Percentiles rank a stretch among this genome's conserved stretches.
These are phyloP conservation scores for Blastocystis sp. DNA, from an alignment of 352 stramenopile genomes.

Conservation along the genomic window DNA sequence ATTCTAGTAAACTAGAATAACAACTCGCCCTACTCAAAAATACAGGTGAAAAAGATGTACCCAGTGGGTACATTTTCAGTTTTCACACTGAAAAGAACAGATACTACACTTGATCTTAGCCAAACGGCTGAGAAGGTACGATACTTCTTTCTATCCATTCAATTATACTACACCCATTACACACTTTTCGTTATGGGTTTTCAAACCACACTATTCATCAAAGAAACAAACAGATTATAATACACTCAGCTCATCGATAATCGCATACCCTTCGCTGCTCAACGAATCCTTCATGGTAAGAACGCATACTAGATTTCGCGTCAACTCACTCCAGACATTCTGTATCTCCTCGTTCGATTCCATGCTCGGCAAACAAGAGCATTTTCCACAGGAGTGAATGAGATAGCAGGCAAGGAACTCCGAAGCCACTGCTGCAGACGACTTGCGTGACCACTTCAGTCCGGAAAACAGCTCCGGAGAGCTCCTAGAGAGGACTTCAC, in stretches of 20 bases:
- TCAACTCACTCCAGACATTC: background rate
- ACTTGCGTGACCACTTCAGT: background rate
- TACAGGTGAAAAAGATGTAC: constrained; percentile 71
- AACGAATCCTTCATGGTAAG: background rate
- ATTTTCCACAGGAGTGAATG: background rate
- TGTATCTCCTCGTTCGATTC: background rate
- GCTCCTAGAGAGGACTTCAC: background rate
- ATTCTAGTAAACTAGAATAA: constrained; percentile 27
- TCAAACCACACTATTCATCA: background rate
- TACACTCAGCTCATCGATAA: background rate
- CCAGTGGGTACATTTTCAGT: constrained; percentile 68
- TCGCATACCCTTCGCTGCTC: background rate
- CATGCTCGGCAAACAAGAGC: background rate
- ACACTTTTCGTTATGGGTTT: constrained; percentile 4
- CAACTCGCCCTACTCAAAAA: constrained; percentile 63
- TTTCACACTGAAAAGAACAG: constrained; percentile 82
- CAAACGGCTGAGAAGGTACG: constrained; percentile 72
- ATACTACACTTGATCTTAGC: constrained; percentile 80
- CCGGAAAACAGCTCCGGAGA: background rate
- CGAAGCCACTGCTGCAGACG: background rate
- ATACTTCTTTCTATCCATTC: background rate
- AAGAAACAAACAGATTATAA: background rate
- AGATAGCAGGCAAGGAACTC: background rate
- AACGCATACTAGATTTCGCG: background rate
- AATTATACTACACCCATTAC: background rate